Evolutionary conservation across 2,329 filamentous ascomycete genomes (phyloP).

Genomic region (Tympanopsis confertula): DNA sequence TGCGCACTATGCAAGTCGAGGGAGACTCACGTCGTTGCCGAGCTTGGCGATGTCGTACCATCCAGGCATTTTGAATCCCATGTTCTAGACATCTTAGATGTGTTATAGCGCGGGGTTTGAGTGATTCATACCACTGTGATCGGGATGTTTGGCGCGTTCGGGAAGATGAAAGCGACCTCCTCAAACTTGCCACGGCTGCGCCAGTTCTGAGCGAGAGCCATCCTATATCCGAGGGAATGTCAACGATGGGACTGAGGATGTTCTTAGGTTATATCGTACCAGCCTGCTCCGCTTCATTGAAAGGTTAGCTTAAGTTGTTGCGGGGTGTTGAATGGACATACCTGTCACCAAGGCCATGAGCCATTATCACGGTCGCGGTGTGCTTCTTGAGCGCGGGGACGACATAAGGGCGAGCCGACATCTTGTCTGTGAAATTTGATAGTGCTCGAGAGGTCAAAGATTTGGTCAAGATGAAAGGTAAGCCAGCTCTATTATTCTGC

Average conservation of each 20-base stretch:
- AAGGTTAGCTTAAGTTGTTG: too few relatives aligned
- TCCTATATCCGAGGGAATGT: constrained; percentile 21
- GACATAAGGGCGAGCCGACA: constrained; percentile 24
- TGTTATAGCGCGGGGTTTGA: constrained; percentile 2
- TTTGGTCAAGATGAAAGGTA: too few relatives aligned
- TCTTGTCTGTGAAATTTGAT: not conserved
- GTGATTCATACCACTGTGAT: constrained; percentile 43
- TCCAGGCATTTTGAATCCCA: constrained; percentile 49
- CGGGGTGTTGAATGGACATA: too few relatives aligned
- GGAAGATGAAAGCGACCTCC: constrained; percentile 54
- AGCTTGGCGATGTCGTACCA: constrained; percentile 8
- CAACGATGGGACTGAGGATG: not conserved
- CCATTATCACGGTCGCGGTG: constrained; percentile 55
- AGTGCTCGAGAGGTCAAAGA: too few relatives aligned
- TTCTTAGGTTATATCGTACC: not conserved
- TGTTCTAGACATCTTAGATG: constrained; percentile 28
- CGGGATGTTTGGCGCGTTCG: constrained; percentile 50
- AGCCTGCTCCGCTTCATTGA: not conserved
- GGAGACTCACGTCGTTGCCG: not conserved
- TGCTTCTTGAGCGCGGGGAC: constrained; percentile 55
- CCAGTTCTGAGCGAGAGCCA: constrained; percentile 52
- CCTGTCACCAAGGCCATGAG: constrained; percentile 56
- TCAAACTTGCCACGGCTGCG: constrained; percentile 48
- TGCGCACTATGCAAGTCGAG: not conserved
- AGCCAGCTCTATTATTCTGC: too few relatives aligned